phyloP scores from a whole-genome alignment of 106 monocot species.

The Dioscorea alata region DNA sequence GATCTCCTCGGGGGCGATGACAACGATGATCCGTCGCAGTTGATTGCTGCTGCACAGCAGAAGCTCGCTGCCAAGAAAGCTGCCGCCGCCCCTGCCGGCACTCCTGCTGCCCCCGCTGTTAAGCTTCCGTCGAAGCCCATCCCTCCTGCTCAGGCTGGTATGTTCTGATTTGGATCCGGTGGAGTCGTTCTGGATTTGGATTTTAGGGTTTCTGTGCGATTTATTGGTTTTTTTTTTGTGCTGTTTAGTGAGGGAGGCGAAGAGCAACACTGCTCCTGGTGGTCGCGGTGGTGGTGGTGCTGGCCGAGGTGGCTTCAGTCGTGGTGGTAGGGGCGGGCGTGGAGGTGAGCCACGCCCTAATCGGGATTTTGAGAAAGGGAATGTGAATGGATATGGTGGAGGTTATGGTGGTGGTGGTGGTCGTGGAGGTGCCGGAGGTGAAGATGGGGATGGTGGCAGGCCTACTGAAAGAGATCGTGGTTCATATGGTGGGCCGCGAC shows the following conservation, averaged over 20 bases:
- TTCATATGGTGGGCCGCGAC: slow-evolving; percentile 26
- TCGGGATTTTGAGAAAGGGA: slow-evolving; percentile 45
- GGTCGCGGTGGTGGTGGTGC: slow-evolving; percentile 40
- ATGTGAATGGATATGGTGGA: slow-evolving; percentile 22
- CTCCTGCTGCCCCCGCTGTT: slow-evolving; percentile 21
- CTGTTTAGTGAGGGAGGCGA: slow-evolving; percentile 35
- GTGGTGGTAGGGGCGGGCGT: slow-evolving; percentile 63
- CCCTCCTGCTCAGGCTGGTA: slow-evolving; percentile 78
- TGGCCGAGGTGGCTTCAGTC: slow-evolving; percentile 30
- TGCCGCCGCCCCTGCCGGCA: slow-evolving; percentile 7
- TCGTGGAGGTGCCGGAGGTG: slow-evolving; percentile 20
- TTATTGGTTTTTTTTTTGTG: background rate
- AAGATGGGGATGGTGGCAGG: slow-evolving; percentile 26
- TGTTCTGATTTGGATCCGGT: background rate
- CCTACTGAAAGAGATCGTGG: slow-evolving; percentile 42
- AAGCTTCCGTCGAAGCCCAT: slow-evolving; percentile 66
- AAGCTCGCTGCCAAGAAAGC: slow-evolving; percentile 36
- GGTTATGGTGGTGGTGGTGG: slow-evolving; percentile 6
- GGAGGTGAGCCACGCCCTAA: slow-evolving; percentile 18
- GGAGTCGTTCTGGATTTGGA: background rate
- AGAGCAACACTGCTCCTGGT: slow-evolving; percentile 18
- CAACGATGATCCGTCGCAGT: slow-evolving; percentile 52
- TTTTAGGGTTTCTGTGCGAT: background rate
- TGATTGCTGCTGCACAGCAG: slow-evolving; percentile 39
- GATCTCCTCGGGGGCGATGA: slow-evolving; percentile 68